Evolutionary conservation across 2,329 filamentous ascomycete genomes (phyloP).

Genomic region (Cordyceps javanica): DNA sequence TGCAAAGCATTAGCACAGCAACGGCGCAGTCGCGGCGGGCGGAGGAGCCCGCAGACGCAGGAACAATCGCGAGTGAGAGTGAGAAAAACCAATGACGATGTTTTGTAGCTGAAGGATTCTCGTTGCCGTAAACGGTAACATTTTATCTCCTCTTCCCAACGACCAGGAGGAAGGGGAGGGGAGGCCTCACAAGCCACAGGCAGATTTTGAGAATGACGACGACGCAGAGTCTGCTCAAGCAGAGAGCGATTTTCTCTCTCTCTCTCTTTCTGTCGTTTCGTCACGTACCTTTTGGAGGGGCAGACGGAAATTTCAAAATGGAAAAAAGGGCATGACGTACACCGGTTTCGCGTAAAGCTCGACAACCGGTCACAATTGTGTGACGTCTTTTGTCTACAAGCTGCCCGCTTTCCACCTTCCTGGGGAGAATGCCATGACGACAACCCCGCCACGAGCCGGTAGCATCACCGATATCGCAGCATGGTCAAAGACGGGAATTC

Average conservation of each 20-base stretch:
- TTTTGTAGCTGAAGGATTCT: background rate
- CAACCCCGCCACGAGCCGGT: slow-evolving; percentile 1
- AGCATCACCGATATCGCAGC: background rate
- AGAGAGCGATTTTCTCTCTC: background rate
- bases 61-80: slow-evolving; percentile 7
- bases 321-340: slow-evolving; percentile 9
- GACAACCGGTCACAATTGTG: slow-evolving; percentile 7
- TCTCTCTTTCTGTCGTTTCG: background rate
- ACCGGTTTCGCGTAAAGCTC: background rate
- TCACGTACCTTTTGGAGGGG: background rate
- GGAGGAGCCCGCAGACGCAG: slow-evolving; percentile 1
- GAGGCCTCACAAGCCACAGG: slow-evolving; percentile 6
- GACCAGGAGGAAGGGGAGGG: background rate
- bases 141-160: too few species aligned
- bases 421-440: background rate
- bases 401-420: background rate
- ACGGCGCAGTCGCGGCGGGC: background rate
- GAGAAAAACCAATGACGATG: background rate
- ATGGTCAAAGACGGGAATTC: background rate
- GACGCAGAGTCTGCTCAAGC: background rate
- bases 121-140: background rate
- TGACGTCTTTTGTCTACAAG: too few species aligned
- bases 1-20: background rate
- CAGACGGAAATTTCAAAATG: background rate
- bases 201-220: background rate